These are phyloP conservation scores for Chaetomiaceae sp. DNA, from an alignment of 2,329 filamentous ascomycete genomes.

Conservation along the genomic window DNA sequence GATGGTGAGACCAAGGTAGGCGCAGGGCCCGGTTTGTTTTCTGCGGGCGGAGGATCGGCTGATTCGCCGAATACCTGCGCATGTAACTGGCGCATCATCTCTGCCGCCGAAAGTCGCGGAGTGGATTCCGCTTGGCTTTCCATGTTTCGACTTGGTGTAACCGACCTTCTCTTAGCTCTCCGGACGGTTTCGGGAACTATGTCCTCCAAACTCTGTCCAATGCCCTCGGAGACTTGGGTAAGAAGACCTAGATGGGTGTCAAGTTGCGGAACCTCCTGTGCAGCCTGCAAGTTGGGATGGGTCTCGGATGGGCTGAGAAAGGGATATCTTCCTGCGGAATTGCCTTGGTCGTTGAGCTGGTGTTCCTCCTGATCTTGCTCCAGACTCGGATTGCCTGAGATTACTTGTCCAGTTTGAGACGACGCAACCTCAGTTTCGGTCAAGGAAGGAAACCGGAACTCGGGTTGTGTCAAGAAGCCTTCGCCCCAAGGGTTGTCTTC, in stretches of 20 bases:
- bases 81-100: slow-evolving; percentile 13
- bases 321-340: neutral
- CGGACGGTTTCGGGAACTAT: slow-evolving; percentile 13
- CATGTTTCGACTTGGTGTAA: slow-evolving; percentile 2
- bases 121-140: neutral
- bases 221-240: slow-evolving; percentile 9
- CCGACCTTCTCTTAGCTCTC: neutral
- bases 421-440: neutral
- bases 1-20: slow-evolving; percentile 11
- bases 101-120: slow-evolving; percentile 16
- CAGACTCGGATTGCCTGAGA: neutral
- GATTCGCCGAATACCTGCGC: slow-evolving; percentile 9
- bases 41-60: neutral
- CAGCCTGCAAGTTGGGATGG: slow-evolving; percentile 9
- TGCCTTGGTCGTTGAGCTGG: neutral
- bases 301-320: slow-evolving; percentile 3
- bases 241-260: slow-evolving; percentile 11
- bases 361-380: neutral
- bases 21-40: neutral
- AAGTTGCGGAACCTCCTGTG: slow-evolving; percentile 13
- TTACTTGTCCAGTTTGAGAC: neutral
- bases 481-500: slow-evolving; percentile 3
- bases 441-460: slow-evolving; percentile 2
- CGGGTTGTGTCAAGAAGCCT: slow-evolving; percentile 19
- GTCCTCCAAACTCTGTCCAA: neutral